Evolutionary conservation across 306 rosid genomes (phyloP), one percentile per base, ranked within the genome.

Genomic region (Trifolium fragiferum): DNA sequence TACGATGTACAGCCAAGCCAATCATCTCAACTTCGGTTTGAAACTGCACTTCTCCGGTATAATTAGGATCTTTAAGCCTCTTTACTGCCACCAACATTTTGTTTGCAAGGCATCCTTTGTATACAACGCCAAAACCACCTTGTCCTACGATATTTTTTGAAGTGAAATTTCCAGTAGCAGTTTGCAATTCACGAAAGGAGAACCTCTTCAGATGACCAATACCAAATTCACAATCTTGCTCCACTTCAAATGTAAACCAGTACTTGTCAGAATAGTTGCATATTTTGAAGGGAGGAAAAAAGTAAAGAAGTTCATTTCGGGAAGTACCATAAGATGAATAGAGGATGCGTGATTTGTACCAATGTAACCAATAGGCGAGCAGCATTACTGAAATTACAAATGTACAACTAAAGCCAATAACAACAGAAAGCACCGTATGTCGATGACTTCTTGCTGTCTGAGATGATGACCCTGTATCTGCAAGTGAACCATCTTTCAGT

Each of bases 11-110:
- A 25, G 96, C 99, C 89, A 94, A 81, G 82, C 99, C 99, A 67
- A 94, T 94, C 96, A 92, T 87, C 86, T 92, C 97, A 73, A 94
- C 99, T 81, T 94, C 97, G 27, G 99, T 94, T 80, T 94, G 99
- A 83, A 94, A 94, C 87, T 92, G 99, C 76, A 94, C 88, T 86
- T 92, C 99, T 81, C 99, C 99, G 1, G 92, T 92, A 85, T 78
- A 94, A 78, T 90, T 92, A 64, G 97, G 97, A 87, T 94, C 99
- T 86, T 82, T 92, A 81, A 94, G 85, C 82, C 97, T 89, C 92
- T 94, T 92, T 14, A 94, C 99, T 15, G 99, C 99, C 60, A 94
- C 86, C 73, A 84, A 15, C 76, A 89, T 90, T 80, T 86, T 86
- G 80, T 90, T 94, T 73, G 98, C 77, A 86, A 94, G 97, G 75